These are phyloP conservation scores for Thielaviopsis euricoi DNA, from an alignment of 2,329 filamentous ascomycete genomes.

Conservation along the genomic window DNA sequence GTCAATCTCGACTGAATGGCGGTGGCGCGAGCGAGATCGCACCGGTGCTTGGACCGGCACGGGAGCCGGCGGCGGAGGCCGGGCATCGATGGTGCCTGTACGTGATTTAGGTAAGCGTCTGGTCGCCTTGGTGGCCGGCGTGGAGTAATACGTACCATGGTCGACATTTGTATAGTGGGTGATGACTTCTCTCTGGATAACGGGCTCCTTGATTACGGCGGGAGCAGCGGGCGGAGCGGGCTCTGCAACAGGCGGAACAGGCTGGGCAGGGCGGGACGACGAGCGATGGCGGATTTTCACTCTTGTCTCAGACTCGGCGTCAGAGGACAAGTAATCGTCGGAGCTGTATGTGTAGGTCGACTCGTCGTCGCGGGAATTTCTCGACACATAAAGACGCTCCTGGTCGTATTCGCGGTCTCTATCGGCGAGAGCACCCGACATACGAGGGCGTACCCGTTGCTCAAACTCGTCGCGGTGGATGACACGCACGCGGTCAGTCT, in stretches of 20 bases:
- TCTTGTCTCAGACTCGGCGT: neutral
- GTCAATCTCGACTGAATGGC: conserved; percentile 42
- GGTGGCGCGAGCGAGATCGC: conserved; percentile 29
- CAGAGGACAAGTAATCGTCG: neutral
- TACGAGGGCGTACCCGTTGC: neutral
- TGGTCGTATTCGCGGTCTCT: neutral
- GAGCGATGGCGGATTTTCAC: neutral
- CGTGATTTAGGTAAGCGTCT: neutral
- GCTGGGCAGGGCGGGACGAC: neutral
- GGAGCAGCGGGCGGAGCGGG: conserved; percentile 44
- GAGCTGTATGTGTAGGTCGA: neutral
- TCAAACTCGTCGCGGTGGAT: neutral
- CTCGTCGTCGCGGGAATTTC: neutral
- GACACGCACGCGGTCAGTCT: neutral
- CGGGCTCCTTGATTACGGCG: conserved; percentile 54
- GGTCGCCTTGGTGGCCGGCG: neutral
- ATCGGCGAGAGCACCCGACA: neutral
- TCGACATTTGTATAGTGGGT: conserved; percentile 79
- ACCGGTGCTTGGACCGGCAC: conserved; percentile 29
- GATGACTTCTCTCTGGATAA: conserved; percentile 76
- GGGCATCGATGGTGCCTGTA: conserved; percentile 15
- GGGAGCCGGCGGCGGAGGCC: conserved; percentile 30
- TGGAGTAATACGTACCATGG: conserved; percentile 44
- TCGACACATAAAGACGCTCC: neutral
- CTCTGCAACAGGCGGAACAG: conserved; percentile 30